Base-by-base conservation (phyloP, 164 flowering plant genomes). In the Macadamia integrifolia region DNA sequence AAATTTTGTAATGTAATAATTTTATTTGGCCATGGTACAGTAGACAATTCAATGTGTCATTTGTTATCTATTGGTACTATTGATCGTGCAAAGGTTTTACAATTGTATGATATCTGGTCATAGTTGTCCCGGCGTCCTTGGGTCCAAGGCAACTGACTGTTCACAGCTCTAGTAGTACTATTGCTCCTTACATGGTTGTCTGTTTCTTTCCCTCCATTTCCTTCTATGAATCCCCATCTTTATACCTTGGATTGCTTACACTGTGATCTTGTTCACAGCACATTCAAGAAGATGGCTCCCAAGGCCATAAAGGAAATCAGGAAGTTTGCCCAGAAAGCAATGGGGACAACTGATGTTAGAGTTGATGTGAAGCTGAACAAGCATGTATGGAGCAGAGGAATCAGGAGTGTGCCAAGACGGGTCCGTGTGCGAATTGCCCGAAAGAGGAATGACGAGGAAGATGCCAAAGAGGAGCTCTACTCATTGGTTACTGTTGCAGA, bases 401-500 rank as follows among this genome's bases (percentile, higher is more conserved):
- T 83, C 63, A 71, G 80, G 1, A 73, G 84, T 49, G 53, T 49
- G 53, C 53, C 53, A 49, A 49, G 53, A 14, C 11, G 53, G 15
- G 72, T 83, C 29, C 74, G 83, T 5, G 83, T 81, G 9, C 77
- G 83, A 32, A 73, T 83, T 70, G 84, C 81, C 5, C 74, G 83
- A 30, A 83, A 83, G 77, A 81, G 87, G 69, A 83, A 81, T 49
- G 84, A 83, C 29, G 83, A 83, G 29, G 87, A 83, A 73, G 84
- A 83, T 71, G 84, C 87, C 10, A 83, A 83, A 70, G 87, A 83
- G 58, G 87, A 83, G 75, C 79, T 83, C 40, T 83, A 77, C 70
- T 83, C 87, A 4, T 65, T 83, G 30, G 87, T 83, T 46, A 80
- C 83, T 18, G 87, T 81, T n/a, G 77, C 84, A n/a, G 87, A 81